Evolutionary conservation across 345 rosid genomes (phyloP).

Genomic region (Eucalyptus globulus): DNA sequence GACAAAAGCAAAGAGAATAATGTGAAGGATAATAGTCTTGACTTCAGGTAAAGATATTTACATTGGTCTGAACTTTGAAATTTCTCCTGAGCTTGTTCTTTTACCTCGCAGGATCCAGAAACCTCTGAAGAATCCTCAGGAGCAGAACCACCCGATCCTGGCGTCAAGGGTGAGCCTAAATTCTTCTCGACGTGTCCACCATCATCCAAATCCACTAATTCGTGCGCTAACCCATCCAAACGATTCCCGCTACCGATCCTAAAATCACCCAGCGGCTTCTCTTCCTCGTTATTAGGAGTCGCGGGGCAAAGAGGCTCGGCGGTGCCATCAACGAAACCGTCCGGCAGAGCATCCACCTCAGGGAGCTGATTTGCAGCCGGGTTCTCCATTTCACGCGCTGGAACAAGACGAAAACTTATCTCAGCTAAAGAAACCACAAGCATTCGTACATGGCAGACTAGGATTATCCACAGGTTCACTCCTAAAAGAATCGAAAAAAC

Average conservation of each 20-base stretch:
- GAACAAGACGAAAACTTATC: neutral
- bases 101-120: conserved; percentile 13
- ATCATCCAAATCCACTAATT: conserved; percentile 9
- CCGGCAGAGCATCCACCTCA: conserved; percentile 85
- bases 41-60: conserved; percentile 12
- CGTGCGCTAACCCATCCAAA: conserved; percentile 6
- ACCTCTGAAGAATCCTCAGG: conserved; percentile 5
- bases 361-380: conserved; percentile 62
- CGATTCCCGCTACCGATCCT: conserved; percentile 6
- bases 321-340: conserved; percentile 81
- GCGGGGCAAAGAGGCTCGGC: conserved; percentile 36
- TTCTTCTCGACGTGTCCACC: conserved; percentile 2
- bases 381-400: conserved; percentile 42
- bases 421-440: neutral
- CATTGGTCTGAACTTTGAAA: conserved; percentile 23
- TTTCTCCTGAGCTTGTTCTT: conserved; percentile 19
- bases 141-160: conserved; percentile 1
- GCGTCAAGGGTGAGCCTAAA: neutral
- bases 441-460: neutral
- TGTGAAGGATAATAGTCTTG: neutral
- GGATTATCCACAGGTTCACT: neutral
- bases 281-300: conserved; percentile 29
- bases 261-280: conserved; percentile 16
- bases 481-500: neutral
- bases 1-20: neutral